phyloP scores from a whole-genome alignment of 495 filamentous ascomycete genomes.

The Bombardia bombarda region DNA sequence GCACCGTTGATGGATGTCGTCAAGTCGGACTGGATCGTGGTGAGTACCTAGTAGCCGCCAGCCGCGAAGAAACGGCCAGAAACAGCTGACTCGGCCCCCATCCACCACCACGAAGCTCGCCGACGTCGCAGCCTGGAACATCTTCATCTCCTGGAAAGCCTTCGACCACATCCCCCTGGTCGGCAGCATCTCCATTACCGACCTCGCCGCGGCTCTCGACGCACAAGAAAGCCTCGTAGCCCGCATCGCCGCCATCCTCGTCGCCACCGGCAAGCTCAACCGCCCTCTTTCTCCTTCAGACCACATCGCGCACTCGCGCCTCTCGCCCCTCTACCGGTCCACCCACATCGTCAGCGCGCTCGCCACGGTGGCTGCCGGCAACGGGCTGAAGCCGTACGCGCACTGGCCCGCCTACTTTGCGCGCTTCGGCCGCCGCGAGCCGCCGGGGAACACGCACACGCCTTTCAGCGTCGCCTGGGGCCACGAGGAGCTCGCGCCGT shows the following conservation, averaged over 20 bases:
- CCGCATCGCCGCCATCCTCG: slow-evolving; percentile 13
- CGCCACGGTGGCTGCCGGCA: slow-evolving; percentile 15
- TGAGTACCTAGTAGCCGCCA: no score
- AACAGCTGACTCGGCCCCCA: no score
- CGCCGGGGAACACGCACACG: slow-evolving; percentile 10
- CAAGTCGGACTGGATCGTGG: slow-evolving; percentile 18
- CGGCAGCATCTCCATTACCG: slow-evolving; percentile 17
- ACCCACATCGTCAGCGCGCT: slow-evolving; percentile 7
- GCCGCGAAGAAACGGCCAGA: no score
- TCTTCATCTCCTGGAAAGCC: slow-evolving; percentile 24
- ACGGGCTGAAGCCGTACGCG: slow-evolving; percentile 17
- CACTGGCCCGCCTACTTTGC: slow-evolving; percentile 22
- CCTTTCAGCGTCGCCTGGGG: slow-evolving; percentile 23
- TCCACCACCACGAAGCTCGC: no score
- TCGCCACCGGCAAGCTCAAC: slow-evolving; percentile 13
- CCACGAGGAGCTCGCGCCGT: slow-evolving; percentile 16
- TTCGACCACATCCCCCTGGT: slow-evolving; percentile 23
- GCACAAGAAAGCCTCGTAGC: slow-evolving; percentile 22
- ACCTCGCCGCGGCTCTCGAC: slow-evolving; percentile 15
- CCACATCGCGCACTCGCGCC: slow-evolving; percentile 13
- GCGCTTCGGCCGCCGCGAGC: slow-evolving; percentile 13
- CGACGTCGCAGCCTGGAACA: slow-evolving; percentile 15
- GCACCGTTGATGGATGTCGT: slow-evolving; percentile 11
- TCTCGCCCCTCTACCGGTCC: slow-evolving; percentile 18
- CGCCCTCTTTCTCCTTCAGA: slow-evolving; percentile 1